Evolutionary conservation across 176 grass and related monocot genomes (phyloP).

Genomic region (Zoysia pacifica): DNA sequence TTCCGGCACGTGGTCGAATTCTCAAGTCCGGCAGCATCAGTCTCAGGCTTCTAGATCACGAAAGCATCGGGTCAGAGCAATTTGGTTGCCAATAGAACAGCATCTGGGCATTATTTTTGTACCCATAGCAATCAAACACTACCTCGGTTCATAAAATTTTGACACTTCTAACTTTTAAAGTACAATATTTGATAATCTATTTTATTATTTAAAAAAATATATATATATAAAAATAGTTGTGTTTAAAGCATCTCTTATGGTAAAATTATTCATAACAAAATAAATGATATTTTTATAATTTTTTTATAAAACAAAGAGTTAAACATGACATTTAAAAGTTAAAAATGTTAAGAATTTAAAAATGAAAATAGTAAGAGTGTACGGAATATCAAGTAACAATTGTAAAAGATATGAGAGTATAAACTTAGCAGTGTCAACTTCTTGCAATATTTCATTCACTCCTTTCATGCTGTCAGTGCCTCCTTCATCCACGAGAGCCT

Average conservation of each 20-base stretch:
- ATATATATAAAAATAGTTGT: no score
- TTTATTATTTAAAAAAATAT: slow-evolving; percentile 63
- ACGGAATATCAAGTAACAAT: background rate
- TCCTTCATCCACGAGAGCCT: slow-evolving; percentile 81
- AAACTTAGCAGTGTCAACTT: slow-evolving; percentile 98
- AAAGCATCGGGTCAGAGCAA: slow-evolving; percentile 41
- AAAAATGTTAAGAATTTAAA: slow-evolving; percentile 49
- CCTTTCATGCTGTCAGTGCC: slow-evolving; percentile 81
- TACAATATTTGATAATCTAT: background rate
- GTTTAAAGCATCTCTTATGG: no score
- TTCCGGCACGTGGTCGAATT: slow-evolving; percentile 32
- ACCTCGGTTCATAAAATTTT: no score
- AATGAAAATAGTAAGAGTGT: no score
- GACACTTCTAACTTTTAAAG: no score
- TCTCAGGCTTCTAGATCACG: slow-evolving; percentile 41
- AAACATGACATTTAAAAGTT: slow-evolving; percentile 1
- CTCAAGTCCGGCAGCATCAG: background rate
- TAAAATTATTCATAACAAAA: no score
- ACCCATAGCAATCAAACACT: background rate
- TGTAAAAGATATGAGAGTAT: background rate
- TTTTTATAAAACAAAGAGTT: no score
- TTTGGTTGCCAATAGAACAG: slow-evolving; percentile 7
- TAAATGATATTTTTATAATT: no score
- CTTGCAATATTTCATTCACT: slow-evolving; percentile 91
- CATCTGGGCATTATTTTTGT: slow-evolving; percentile 29